Conservation (phyloP, 2,329 filamentous ascomycete species). For the Fusarium odoratissimum region DNA sequence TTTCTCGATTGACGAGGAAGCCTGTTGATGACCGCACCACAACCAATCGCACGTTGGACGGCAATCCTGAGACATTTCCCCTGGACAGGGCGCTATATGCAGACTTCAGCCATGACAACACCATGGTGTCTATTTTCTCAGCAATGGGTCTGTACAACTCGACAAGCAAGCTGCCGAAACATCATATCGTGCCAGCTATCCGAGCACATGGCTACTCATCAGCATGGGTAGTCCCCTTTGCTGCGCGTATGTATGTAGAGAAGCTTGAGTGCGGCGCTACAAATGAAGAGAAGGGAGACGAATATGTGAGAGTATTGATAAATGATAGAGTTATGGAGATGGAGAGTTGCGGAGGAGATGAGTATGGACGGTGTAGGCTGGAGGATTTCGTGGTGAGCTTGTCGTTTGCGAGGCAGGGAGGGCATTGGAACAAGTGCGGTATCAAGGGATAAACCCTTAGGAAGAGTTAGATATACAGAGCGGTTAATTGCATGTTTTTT, state of each 20-base stretch:
- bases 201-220: slow-evolving; percentile 77
- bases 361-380: slow-evolving; percentile 76
- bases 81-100: slow-evolving; percentile 77
- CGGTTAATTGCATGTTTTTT: slow-evolving; percentile 31
- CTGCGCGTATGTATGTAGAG: slow-evolving; percentile 84
- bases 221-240: slow-evolving; percentile 86
- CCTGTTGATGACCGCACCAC: slow-evolving; percentile 79
- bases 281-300: slow-evolving; percentile 75
- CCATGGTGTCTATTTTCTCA: slow-evolving; percentile 80
- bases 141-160: slow-evolving; percentile 83
- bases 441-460: neutral
- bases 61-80: slow-evolving; percentile 76
- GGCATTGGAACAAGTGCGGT: slow-evolving; percentile 69
- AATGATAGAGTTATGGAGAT: slow-evolving; percentile 86
- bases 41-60: slow-evolving; percentile 82
- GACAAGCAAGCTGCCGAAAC: slow-evolving; percentile 65
- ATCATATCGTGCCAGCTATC: slow-evolving; percentile 60
- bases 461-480: slow-evolving; percentile 8
- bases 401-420: slow-evolving; percentile 77
- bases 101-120: slow-evolving; percentile 93
- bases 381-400: slow-evolving; percentile 79
- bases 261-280: slow-evolving; percentile 76
- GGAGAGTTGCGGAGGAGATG: slow-evolving; percentile 76
- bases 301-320: slow-evolving; percentile 81
- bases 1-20: slow-evolving; percentile 78